Evolutionary conservation across 2,329 filamentous ascomycete genomes (phyloP), one percentile per base, ranked within the genome.

Genomic region (Venturia carpophila): DNA sequence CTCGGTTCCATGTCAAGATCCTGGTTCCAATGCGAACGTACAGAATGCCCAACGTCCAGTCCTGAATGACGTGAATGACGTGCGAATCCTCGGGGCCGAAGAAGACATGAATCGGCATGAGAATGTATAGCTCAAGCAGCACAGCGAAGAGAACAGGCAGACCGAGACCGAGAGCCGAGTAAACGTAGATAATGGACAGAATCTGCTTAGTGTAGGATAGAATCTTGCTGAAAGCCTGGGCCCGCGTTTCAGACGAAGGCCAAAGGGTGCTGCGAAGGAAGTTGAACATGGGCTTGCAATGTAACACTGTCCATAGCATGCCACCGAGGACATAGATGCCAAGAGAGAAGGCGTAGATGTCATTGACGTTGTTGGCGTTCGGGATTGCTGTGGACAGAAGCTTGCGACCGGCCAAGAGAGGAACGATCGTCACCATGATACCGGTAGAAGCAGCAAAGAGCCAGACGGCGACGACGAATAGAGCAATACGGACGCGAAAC

Each of bases 341-440:
- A 39, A 94, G 86, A 63, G 91, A 96, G 74, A 97, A 96, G 15
- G 94, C 93, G 71, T 99, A 97, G 34, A 99, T 89, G 74, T 99
- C 94, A 75, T 97, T 99, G 72, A 93, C 89, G 67, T 89, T 71
- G 9, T 75, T 70, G 0, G 70, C 83, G 0, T 81, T 77, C 5
- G 91, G 90, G 52, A 96, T 85, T 42, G 92, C 77, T 37, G 82
- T 78, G 60, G 87, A 85, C 73, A 97, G 90, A 67, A 97, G 82
- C 66, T 82, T 82, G 37, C 94, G 88, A 1, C 94, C 94, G 72
- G 96, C 86, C 7, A 96, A 81, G 4, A 99, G 83, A 0, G 94
- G 95, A 0, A 95, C 78, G 67, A 99, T 88, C 0, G 94, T 97
- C 68, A 90, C 85, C 68, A 88, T 85, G 66, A 97, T 86, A 30